Base-by-base conservation (phyloP, 2,329 filamentous ascomycete genomes). In the Epicoccum sorghinum region DNA sequence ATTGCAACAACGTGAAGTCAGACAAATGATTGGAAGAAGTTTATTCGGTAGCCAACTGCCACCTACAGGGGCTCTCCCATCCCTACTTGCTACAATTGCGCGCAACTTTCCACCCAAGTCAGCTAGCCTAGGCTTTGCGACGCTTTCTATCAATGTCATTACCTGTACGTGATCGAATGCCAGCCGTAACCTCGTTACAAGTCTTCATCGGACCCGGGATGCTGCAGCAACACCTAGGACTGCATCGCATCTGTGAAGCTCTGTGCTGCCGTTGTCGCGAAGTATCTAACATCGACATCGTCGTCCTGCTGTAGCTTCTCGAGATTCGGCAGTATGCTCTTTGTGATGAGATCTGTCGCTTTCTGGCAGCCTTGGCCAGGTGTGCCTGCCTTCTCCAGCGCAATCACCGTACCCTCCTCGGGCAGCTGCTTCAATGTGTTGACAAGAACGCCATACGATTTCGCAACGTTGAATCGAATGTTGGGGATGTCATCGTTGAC, bases 381-480 rank as follows among this genome's bases (percentile, higher is more conserved):
- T 79, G 80, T 69, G 53, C 86, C 89, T 25, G 89, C 85, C 81
- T 96, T 95, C 77, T 97, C 91, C 55, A 96, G 78, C 47, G 91
- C 87, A 72, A 89, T 86, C 59, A 98, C 82, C 12, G 93, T 98
- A 58, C 92, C 92, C 71, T 95, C 84, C 49, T 93, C 90, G 3
- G 95, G 93, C 51, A 99, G 83, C 66, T 91, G 89, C 77, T 93
- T 92, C 70, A 99, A 83, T n/a, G 93, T 92, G 65, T 90, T 88
- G 69, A 98, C 92, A 55, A 99, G 81, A 46, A 95, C 88, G 22
- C 87, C 86, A 73, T 98, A 99, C 41, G 95, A 98, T 82, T 99
- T 99, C 66, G 95, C 95, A 42, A 99, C 95, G 77, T 99, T 99
- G 85, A 99, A 99, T 46, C 95, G 91, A 74, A 99, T 99, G 79